Evolutionary conservation across 2,329 filamentous ascomycete species (phyloP), one percentile per base, ranked within the genome.

Genomic region (Penicillium digitatum): DNA sequence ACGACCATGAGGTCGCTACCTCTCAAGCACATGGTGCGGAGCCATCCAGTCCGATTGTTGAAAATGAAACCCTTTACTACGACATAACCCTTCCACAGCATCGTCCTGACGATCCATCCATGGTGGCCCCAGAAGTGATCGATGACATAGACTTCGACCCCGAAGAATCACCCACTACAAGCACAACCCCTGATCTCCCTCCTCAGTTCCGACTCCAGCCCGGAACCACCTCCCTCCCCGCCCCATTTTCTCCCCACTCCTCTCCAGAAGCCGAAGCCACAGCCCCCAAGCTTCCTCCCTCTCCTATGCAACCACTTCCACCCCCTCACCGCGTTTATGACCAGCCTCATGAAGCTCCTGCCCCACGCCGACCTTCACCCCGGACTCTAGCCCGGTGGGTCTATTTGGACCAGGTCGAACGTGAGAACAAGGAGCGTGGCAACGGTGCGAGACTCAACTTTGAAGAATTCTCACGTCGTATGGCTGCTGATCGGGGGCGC

Each of bases 401-500:
- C 8, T 66, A 67, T 27, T 76, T 92, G 8, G 84, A 87, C 62
- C 69, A 80, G 16, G 82, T 87, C 0, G 89, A 94, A 66, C 76
- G 80, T 35, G 85, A 91, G 68, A 87, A 89, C 2, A 79, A 79
- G 53, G 77, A 81, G 55, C 81, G 90, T n/a, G 92, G 91, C 0
- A 88, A 86, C 6, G 73, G 71, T 74, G 93, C 90, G 1, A 84
- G 86, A 66, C 77, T 97, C 45, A 88, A 76, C 67, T 92, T 87
- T 61, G 80, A 82, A 1, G 94, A 97, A 72, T 95, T 97, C 72
- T 86, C 89, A 65, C 77, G 78, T 37, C 86, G 87, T 47, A 90
- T 94, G 76, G 83, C 85, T 63, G 79, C 79, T n/a, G 81, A 85
- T 59, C 82, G 86, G 61, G 83, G 84, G 24, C 84, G 85, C 67